A percentile compares a stretch with the other conserved stretches of the same genome.
Evolutionary conservation across 129 eudicot species (phyloP).

Genomic region (Artemisia tridentata): DNA sequence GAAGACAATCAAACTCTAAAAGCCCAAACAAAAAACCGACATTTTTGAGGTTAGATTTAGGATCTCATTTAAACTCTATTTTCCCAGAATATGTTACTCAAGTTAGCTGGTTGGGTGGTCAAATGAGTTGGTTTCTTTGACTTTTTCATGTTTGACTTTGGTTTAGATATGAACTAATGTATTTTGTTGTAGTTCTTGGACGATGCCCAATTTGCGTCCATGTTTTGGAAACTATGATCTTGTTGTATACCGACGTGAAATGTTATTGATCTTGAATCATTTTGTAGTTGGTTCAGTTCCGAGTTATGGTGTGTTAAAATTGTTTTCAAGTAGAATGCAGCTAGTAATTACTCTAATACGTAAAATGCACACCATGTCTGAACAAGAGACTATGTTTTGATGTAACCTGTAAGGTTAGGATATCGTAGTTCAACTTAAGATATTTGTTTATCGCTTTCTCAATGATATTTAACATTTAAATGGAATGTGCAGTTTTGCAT

Average conservation of each 20-base stretch:
- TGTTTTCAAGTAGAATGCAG: constrained; percentile 1
- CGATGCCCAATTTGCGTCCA: constrained; percentile 17
- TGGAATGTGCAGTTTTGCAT: no score
- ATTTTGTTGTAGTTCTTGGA: background rate
- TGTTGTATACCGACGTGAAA: constrained; percentile 21
- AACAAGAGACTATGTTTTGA: background rate
- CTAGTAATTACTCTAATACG: background rate
- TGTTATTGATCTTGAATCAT: constrained; percentile 5
- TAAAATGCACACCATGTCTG: background rate
- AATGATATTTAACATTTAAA: no score
- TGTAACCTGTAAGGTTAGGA: no score
- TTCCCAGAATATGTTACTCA: constrained; percentile 9
- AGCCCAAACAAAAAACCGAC: constrained; percentile 40
- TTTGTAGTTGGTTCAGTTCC: constrained; percentile 17
- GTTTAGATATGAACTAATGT: constrained; percentile 24
- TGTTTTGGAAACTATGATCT: constrained; percentile 22
- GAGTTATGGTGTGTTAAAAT: constrained; percentile 9
- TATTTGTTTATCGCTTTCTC: no score
- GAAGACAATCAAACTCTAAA: constrained; percentile 93
- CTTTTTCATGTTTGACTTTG: constrained; percentile 24
- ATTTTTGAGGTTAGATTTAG: constrained; percentile 29
- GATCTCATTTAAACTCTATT: constrained; percentile 4
- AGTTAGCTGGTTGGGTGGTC: background rate
- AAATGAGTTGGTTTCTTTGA: constrained; percentile 15
- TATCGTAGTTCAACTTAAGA: no score